Evolutionary conservation across 805 yeast genomes (phyloP).

Genomic region (Maudiozyma bulderi): DNA sequence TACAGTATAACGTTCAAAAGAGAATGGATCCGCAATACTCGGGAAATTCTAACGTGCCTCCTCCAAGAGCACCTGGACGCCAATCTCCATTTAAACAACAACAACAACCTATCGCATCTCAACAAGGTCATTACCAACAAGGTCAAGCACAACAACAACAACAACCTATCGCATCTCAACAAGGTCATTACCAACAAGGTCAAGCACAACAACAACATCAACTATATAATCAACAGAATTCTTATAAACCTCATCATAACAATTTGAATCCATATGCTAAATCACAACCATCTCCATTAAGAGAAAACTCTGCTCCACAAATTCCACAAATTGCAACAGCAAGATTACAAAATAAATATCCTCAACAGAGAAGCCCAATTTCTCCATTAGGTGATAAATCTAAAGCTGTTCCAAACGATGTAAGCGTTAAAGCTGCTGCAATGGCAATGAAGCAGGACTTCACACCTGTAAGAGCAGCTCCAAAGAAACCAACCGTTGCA

Average conservation of each 20-base stretch:
- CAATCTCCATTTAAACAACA: constrained; percentile 3
- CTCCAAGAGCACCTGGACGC: constrained; percentile 1
- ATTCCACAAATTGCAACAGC: not conserved
- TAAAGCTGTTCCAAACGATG: constrained; percentile 8
- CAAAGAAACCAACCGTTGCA: constrained; percentile 21
- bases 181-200: constrained; percentile 17
- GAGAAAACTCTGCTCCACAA: not conserved
- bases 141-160: constrained; percentile 15
- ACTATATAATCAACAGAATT: constrained; percentile 4
- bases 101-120: constrained; percentile 4
- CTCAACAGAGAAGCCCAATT: constrained; percentile 14
- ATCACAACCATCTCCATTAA: constrained; percentile 1
- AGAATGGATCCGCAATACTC: constrained; percentile 2
- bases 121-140: constrained; percentile 16
- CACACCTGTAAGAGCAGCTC: constrained; percentile 22
- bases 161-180: constrained; percentile 5
- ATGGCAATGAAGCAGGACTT: constrained; percentile 22
- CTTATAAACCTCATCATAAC: constrained; percentile 19
- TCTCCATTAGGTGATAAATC: constrained; percentile 9
- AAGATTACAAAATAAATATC: constrained; percentile 1
- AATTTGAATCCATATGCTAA: constrained; percentile 18
- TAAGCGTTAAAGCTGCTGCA: constrained; percentile 32
- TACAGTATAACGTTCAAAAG: constrained; percentile 8
- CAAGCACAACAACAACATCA: constrained; percentile 15
- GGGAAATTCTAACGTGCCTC: constrained; percentile 1